Conservation (phyloP, 257 asterid genomes). For the Capsicum pubescens region DNA sequence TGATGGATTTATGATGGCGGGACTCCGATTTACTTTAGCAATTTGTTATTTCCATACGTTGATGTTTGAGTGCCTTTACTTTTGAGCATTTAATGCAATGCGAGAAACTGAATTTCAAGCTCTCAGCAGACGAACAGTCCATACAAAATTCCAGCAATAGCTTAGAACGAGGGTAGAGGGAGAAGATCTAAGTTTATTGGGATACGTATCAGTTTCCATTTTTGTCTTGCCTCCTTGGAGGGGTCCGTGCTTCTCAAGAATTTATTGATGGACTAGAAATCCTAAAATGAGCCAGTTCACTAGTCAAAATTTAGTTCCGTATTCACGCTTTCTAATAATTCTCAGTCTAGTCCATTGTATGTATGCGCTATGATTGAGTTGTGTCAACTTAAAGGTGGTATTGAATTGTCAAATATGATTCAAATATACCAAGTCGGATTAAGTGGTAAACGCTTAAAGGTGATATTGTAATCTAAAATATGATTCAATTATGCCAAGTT, state of each 20-base stretch:
- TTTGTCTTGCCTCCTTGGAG: not conserved
- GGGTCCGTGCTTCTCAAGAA: not conserved
- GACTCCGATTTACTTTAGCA: not conserved
- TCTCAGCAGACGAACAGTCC: not conserved
- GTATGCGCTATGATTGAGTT: not conserved
- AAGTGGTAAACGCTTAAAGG: not conserved
- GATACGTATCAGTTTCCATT: not conserved
- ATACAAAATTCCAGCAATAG: not conserved
- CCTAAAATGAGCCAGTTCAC: conserved; percentile 15
- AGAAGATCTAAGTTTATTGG: not conserved
- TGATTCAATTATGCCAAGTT: not conserved
- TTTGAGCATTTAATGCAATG: conserved; percentile 1
- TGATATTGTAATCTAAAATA: not conserved
- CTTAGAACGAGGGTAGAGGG: not conserved
- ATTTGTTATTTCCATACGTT: not conserved
- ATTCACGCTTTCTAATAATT: not conserved
- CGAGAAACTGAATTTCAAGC: not conserved
- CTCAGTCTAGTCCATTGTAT: not conserved
- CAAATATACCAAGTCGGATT: not conserved
- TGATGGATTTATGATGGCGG: conserved; percentile 16
- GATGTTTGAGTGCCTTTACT: not conserved
- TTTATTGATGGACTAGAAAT: not conserved
- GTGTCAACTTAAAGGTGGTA: not conserved
- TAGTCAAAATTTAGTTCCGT: not conserved
- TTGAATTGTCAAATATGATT: not conserved